Percentiles rank a stretch among this genome's conserved stretches.
phyloP scores from a whole-genome alignment of 2,329 filamentous ascomycete genomes.

The Dothidotthia symphoricarpi region DNA sequence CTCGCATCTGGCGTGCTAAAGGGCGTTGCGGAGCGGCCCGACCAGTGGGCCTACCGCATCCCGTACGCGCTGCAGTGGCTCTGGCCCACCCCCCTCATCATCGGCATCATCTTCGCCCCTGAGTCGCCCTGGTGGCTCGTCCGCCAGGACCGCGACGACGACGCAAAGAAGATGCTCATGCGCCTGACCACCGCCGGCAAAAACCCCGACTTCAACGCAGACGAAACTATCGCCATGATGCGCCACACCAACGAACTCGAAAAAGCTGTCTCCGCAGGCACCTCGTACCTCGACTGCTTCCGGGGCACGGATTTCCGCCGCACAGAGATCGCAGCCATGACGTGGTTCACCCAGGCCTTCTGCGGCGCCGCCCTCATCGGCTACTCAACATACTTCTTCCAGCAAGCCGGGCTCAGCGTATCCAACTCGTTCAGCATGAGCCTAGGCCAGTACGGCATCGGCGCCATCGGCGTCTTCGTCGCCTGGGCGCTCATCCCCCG shows the following conservation, averaged over 20 bases:
- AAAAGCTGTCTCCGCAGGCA: conserved; percentile 63
- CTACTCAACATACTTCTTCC: conserved; percentile 49
- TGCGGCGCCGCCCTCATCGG: conserved; percentile 38
- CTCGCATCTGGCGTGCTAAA: conserved; percentile 70
- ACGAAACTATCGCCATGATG: conserved; percentile 79
- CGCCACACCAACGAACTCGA: conserved; percentile 81
- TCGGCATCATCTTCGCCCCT: conserved; percentile 66
- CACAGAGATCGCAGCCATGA: conserved; percentile 65
- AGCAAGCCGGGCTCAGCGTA: conserved; percentile 48
- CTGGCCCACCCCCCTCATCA: conserved; percentile 67
- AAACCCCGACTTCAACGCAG: conserved; percentile 44
- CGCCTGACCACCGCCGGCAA: conserved; percentile 59
- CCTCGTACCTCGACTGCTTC: conserved; percentile 81
- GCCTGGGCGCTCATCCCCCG: conserved; percentile 79
- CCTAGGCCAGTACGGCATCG: conserved; percentile 58
- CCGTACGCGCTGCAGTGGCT: conserved; percentile 72
- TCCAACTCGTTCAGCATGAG: conserved; percentile 47
- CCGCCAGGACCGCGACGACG: conserved; percentile 60
- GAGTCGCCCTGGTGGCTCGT: conserved; percentile 75
- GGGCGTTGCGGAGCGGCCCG: conserved; percentile 61
- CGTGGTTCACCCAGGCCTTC: conserved; percentile 49
- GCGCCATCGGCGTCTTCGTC: conserved; percentile 65
- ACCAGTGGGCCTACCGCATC: conserved; percentile 68
- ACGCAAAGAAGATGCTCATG: conserved; percentile 64
- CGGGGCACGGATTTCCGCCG: conserved; percentile 74